These are phyloP conservation scores for Vigna mungo DNA, from an alignment of 306 rosid species.

Conservation along the genomic window DNA sequence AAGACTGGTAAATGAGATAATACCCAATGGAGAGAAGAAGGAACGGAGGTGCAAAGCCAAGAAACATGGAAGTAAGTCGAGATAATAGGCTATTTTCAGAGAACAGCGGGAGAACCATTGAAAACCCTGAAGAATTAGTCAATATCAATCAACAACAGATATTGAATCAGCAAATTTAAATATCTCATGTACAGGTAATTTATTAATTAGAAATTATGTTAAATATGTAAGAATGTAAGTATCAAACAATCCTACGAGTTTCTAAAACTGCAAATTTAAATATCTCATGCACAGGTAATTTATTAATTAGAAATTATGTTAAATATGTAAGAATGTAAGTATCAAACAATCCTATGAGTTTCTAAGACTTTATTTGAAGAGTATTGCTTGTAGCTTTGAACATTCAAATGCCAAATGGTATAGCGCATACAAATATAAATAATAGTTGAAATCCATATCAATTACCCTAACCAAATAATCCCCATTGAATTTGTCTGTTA, in stretches of 20 bases:
- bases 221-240: constrained; percentile 8
- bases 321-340: constrained; percentile 8
- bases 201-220: constrained; percentile 8
- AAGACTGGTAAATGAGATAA: constrained; percentile 31
- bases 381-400: constrained; percentile 1
- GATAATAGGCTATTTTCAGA: constrained; percentile 80
- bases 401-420: constrained; percentile 19
- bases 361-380: not conserved
- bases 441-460: constrained; percentile 20
- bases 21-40: constrained; percentile 97
- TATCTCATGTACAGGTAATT: constrained; percentile 27
- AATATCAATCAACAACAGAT: constrained; percentile 35
- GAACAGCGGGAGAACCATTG: constrained; percentile 81
- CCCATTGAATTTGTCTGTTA: not conserved
- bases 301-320: constrained; percentile 9
- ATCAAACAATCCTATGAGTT: not conserved
- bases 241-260: not conserved
- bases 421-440: not conserved
- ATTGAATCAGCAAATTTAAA: constrained; percentile 38
- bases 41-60: constrained; percentile 91
- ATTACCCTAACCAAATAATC: constrained; percentile 4
- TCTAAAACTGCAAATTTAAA: constrained; percentile 28
- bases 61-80: constrained; percentile 83
- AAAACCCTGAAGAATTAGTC: constrained; percentile 64
- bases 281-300: constrained; percentile 29